Evolutionary conservation across 148 eudicot species (phyloP).

Genomic region (Simmondsia chinensis): DNA sequence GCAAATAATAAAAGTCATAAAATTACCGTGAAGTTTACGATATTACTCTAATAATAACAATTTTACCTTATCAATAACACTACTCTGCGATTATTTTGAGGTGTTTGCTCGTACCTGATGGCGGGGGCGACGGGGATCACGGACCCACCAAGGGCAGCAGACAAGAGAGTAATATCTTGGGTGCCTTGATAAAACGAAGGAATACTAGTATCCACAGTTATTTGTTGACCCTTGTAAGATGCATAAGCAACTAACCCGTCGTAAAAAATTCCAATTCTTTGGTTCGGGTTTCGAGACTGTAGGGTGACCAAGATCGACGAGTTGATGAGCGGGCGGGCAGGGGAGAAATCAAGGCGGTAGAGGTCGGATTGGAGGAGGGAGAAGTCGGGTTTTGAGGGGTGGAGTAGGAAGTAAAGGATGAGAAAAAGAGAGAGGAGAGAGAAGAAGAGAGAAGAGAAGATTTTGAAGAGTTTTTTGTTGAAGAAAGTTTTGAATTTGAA

Average conservation of each 20-base stretch:
- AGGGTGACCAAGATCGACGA: slow-evolving; percentile 68
- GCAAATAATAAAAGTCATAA: too few species aligned
- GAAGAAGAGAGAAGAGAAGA: slow-evolving; percentile 37
- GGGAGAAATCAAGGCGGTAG: slow-evolving; percentile 64
- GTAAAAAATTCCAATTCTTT: slow-evolving; percentile 68
- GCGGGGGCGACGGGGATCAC: slow-evolving; percentile 56
- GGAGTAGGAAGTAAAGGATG: slow-evolving; percentile 63
- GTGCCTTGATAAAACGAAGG: slow-evolving; percentile 73
- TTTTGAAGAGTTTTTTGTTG: slow-evolving; percentile 52
- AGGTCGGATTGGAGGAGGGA: slow-evolving; percentile 48
- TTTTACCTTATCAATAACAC: too few species aligned
- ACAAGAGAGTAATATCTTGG: slow-evolving; percentile 47
- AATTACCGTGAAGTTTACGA: too few species aligned
- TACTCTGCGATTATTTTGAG: too few species aligned
- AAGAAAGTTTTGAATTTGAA: slow-evolving; percentile 31
- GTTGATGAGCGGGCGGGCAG: slow-evolving; percentile 45
- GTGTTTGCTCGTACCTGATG: too few species aligned
- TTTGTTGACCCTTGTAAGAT: slow-evolving; percentile 68
- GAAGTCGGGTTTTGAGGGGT: slow-evolving; percentile 77
- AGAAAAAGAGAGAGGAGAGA: slow-evolving; percentile 53
- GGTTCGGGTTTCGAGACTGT: slow-evolving; percentile 57
- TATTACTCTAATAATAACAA: too few species aligned
- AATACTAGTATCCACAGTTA: slow-evolving; percentile 37
- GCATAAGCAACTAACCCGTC: slow-evolving; percentile 52
- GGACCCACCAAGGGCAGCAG: slow-evolving; percentile 42